Base-by-base conservation (phyloP, 495 filamentous ascomycete genomes). In the Aspergillus sclerotiicarbonarius region DNA sequence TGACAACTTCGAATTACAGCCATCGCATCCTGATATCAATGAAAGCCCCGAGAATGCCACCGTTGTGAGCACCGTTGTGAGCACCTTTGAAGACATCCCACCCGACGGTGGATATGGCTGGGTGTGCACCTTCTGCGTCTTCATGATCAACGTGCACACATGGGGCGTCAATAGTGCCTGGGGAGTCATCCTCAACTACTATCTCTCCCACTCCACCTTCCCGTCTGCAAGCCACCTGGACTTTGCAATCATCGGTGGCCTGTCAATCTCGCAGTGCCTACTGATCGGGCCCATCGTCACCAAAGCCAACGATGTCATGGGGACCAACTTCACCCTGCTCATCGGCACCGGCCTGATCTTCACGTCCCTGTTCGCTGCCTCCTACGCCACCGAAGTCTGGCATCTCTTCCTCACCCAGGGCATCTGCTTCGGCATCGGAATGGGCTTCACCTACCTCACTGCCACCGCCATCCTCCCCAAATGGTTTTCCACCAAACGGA, bases 351-450 rank as follows among this genome's bases (percentile, higher is more conserved):
- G n/a, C n/a, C 15, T 44, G 9, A 19, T 15, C 8, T 15, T 77
- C 0, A 63, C 73, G 20, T 77, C 78, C 0, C 80, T 87, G 58
- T 73, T 90, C 46, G 71, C 74, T 1, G 85, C 86, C 2, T 85
- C 82, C 1, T 90, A 87, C 53, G 75, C 82, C 6, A 79, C 70
- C 16, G 59, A 80, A 31, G 77, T 86, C 52, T 90, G 86, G 85
- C 87, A 89, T 31, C 76, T 89, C 8, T 82, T 88, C 53, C 78
- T 94, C 1, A 82, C 77, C 45, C 89, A 92, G 63, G 90, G 89
- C 8, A 59, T 91, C 0, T 79, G 82, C 51, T 87, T 91, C 53
- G 90, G 89, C n/a, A 58, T 82, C 9, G 89, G 87, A 0, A 75
- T 91, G 67, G 89, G 89, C 1, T 84, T 91, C 53, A 76, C 84